Evolutionary conservation across 306 rosid genomes (phyloP).

Genomic region (Cucumis sativus): DNA sequence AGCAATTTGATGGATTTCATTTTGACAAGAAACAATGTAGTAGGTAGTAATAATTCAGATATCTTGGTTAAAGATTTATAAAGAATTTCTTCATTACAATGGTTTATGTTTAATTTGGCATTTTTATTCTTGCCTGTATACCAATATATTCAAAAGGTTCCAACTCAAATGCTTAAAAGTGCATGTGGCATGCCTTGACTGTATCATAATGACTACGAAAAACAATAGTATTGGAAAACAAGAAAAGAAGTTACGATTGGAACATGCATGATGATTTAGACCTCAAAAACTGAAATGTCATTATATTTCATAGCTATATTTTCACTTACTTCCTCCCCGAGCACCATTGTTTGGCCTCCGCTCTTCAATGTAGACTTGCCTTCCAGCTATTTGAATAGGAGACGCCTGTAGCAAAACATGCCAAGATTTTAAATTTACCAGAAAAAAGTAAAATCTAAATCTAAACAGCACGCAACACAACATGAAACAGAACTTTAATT

Average conservation of each 20-base stretch:
- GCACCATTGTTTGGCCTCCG: slow-evolving; percentile 73
- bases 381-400: slow-evolving; percentile 76
- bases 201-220: neutral
- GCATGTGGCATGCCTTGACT: neutral
- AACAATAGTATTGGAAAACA: neutral
- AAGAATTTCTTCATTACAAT: neutral
- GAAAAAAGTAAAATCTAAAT: neutral
- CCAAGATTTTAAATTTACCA: neutral
- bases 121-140: neutral
- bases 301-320: neutral
- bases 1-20: neutral
- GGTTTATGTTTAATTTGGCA: neutral
- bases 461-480: neutral
- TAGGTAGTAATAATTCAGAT: neutral
- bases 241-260: neutral
- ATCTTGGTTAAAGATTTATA: neutral
- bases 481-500: neutral
- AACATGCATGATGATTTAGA: neutral
- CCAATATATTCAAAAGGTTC: neutral
- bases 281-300: neutral
- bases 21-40: neutral
- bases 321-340: slow-evolving; percentile 73
- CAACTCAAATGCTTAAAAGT: neutral
- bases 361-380: slow-evolving; percentile 81
- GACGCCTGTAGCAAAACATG: slow-evolving; percentile 51